A percentile compares a stretch with the other conserved stretches of the same genome.
Evolutionary conservation across 2,329 filamentous ascomycete species (phyloP).

Genomic region (Hymenoscyphus salicellus): DNA sequence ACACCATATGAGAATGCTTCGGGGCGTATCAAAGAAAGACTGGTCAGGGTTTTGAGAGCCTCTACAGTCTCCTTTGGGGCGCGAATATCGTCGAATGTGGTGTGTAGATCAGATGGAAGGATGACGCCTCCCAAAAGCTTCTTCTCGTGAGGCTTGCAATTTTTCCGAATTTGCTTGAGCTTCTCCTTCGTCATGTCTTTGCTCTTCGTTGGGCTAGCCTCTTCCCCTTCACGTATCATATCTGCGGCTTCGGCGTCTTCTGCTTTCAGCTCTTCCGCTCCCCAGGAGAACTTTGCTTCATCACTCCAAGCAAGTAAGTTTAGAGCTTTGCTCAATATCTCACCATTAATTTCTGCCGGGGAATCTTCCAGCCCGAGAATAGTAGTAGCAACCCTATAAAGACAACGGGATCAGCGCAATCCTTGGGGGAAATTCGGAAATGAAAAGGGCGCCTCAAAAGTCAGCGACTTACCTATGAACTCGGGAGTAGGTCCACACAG

Average conservation of each 20-base stretch:
- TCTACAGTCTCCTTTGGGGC: slow-evolving; percentile 79
- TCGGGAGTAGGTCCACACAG: slow-evolving; percentile 57
- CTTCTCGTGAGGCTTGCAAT: slow-evolving; percentile 74
- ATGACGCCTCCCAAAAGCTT: slow-evolving; percentile 78
- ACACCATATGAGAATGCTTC: slow-evolving; percentile 97
- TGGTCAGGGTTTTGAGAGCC: slow-evolving; percentile 83
- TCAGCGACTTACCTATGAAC: slow-evolving; percentile 44
- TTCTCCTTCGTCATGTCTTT: slow-evolving; percentile 39
- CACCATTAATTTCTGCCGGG: slow-evolving; percentile 35
- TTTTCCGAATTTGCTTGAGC: slow-evolving; percentile 51
- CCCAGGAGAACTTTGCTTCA: slow-evolving; percentile 45
- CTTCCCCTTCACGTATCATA: slow-evolving; percentile 29
- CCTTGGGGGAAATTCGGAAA: neutral
- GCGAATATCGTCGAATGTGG: slow-evolving; percentile 84
- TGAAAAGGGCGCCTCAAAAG: neutral
- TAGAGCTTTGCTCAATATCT: slow-evolving; percentile 39
- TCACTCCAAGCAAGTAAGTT: slow-evolving; percentile 46
- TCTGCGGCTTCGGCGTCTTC: slow-evolving; percentile 36
- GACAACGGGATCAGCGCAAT: neutral
- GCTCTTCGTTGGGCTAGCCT: slow-evolving; percentile 34
- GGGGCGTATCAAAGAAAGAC: slow-evolving; percentile 78
- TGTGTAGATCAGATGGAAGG: slow-evolving; percentile 75
- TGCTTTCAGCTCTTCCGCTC: slow-evolving; percentile 41
- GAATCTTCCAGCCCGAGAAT: slow-evolving; percentile 43
- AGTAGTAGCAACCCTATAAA: slow-evolving; percentile 48